phyloP scores from a whole-genome alignment of 2,329 filamentous ascomycete species.

The Colletotrichum eleusines region DNA sequence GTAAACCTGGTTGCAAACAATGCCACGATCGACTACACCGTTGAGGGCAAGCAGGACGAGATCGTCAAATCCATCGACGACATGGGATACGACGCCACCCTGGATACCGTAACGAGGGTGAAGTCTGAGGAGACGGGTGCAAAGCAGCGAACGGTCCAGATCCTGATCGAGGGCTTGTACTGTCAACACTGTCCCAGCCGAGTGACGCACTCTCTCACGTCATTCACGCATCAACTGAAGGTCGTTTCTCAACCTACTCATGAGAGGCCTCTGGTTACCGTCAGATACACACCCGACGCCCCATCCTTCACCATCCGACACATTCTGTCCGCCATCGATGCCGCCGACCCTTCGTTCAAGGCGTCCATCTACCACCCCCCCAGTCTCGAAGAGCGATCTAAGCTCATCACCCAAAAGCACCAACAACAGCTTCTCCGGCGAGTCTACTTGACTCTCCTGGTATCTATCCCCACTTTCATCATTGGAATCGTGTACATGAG shows the following conservation, averaged over 20 bases:
- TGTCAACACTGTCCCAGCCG: constrained; percentile 77
- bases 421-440: constrained; percentile 76
- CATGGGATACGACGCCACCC: constrained; percentile 69
- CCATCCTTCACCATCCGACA: constrained; percentile 80
- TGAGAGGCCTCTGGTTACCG: constrained; percentile 74
- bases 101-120: constrained; percentile 58
- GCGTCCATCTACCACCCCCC: constrained; percentile 82
- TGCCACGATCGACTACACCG: constrained; percentile 64
- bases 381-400: constrained; percentile 85
- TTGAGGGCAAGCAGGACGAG: constrained; percentile 38
- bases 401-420: constrained; percentile 77
- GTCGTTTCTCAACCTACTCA: constrained; percentile 68
- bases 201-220: constrained; percentile 65
- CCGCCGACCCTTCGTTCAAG: constrained; percentile 73
- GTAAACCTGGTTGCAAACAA: constrained; percentile 72
- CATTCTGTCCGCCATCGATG: constrained; percentile 76
- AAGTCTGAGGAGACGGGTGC: constrained; percentile 44
- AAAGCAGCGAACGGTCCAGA: constrained; percentile 69
- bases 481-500: constrained; percentile 94
- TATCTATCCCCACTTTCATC: constrained; percentile 85
- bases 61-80: constrained; percentile 58
- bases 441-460: constrained; percentile 74
- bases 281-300: constrained; percentile 77
- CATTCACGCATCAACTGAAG: constrained; percentile 64
- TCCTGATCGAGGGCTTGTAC: constrained; percentile 79